Percentiles rank a stretch among this genome's conserved stretches.
Conservation (phyloP, 1,284 basidiomycete species). For the Earliella scabrosa region DNA sequence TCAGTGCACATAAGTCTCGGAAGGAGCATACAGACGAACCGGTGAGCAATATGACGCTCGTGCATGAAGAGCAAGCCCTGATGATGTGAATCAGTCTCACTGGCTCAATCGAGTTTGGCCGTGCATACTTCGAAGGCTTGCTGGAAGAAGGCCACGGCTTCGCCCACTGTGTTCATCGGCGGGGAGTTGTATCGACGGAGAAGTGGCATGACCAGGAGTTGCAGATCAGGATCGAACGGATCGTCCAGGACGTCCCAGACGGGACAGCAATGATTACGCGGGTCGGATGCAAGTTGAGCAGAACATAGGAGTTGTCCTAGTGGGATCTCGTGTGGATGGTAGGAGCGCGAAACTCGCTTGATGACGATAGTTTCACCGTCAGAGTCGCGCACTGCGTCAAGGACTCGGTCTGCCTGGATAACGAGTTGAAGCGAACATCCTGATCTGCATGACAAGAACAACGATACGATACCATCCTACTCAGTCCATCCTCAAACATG, state of each 20-base stretch:
- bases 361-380: not conserved
- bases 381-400: not conserved
- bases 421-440: not conserved
- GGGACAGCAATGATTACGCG: conserved; percentile 22
- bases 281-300: not conserved
- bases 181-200: conserved; percentile 23
- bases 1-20: not conserved
- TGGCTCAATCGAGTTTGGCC: too few relatives aligned
- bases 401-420: not conserved
- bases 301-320: conserved; percentile 15
- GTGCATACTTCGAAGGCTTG: conserved; percentile 29
- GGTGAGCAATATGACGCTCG: conserved; percentile 21
- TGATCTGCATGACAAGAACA: not conserved
- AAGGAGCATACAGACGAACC: not conserved
- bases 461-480: not conserved
- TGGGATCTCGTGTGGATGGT: not conserved
- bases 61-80: conserved; percentile 29
- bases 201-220: conserved; percentile 28
- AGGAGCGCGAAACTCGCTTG: not conserved
- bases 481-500: not conserved
- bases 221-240: not conserved
- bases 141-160: conserved; percentile 25
- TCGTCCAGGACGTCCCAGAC: not conserved
- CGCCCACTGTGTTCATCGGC: conserved; percentile 20
- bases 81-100: too few relatives aligned